A percentile compares a stretch with the other conserved stretches of the same genome.
These are phyloP conservation scores for Cardamine resedifolia DNA, from an alignment of 345 rosid species.

Conservation along the genomic window DNA sequence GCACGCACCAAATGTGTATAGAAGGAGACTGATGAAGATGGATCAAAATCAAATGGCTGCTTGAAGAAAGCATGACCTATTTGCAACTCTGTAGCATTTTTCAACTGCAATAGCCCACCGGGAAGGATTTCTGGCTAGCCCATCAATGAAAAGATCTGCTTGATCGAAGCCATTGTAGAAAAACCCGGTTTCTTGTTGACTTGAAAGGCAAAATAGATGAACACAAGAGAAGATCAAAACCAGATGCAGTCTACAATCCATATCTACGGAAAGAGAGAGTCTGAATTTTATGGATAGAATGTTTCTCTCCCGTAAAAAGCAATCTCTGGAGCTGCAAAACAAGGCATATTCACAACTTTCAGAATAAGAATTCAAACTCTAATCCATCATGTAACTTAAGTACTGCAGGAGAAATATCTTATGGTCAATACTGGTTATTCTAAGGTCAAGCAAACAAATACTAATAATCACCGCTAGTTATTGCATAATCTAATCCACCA, in stretches of 20 bases:
- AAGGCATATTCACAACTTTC: no score
- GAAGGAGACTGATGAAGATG: constrained; percentile 27
- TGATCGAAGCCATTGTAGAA: constrained; percentile 43
- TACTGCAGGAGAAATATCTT: not conserved
- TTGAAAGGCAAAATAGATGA: constrained; percentile 3
- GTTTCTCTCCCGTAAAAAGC: not conserved
- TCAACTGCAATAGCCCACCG: constrained; percentile 51
- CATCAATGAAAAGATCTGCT: constrained; percentile 34
- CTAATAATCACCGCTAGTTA: no score
- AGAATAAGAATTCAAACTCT: no score
- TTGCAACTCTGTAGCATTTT: constrained; percentile 38
- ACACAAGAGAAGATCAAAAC: constrained; percentile 11
- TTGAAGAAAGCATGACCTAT: constrained; percentile 50
- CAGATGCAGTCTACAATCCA: constrained; percentile 8
- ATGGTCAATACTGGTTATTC: not conserved
- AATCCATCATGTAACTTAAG: not conserved
- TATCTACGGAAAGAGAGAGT: not conserved
- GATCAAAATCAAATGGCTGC: constrained; percentile 37
- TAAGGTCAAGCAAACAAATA: not conserved
- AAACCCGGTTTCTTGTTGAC: constrained; percentile 37
- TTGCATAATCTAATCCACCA: not conserved
- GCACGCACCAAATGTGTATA: constrained; percentile 46
- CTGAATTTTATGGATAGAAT: not conserved
- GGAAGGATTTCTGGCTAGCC: constrained; percentile 36
- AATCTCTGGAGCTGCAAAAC: not conserved